Evolutionary conservation across 306 rosid genomes (phyloP).

Genomic region (Lotus japonicus): DNA sequence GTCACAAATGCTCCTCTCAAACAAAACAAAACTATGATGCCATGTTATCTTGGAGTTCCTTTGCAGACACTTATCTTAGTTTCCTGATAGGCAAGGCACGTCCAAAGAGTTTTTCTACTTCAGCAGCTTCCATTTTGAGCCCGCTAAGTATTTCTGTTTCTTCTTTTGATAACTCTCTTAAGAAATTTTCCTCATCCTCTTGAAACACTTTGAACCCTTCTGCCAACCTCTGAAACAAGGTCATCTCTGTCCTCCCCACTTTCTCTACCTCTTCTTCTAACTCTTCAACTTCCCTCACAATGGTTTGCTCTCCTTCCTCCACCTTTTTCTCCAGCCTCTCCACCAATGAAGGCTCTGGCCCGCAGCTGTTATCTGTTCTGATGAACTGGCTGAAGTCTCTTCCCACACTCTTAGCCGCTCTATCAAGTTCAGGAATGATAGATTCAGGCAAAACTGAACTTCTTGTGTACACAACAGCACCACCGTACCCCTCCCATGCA

Average conservation of each 20-base stretch:
- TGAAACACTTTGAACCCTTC: constrained; percentile 68
- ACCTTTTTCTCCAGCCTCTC: constrained; percentile 84
- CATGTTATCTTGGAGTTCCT: not conserved
- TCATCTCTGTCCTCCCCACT: constrained; percentile 57
- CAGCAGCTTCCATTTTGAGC: constrained; percentile 75
- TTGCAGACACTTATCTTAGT: constrained; percentile 40
- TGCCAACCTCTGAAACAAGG: constrained; percentile 53
- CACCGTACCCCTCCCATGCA: constrained; percentile 99
- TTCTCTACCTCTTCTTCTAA: constrained; percentile 71
- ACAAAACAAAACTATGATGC: not conserved
- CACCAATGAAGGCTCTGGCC: constrained; percentile 89
- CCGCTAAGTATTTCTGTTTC: constrained; percentile 59
- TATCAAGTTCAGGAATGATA: constrained; percentile 68
- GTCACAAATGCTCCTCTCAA: not conserved
- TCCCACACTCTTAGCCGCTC: constrained; percentile 67
- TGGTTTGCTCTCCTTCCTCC: constrained; percentile 75
- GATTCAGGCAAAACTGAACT: constrained; percentile 75
- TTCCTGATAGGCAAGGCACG: constrained; percentile 66
- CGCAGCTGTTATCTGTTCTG: constrained; percentile 74
- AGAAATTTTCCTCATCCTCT: constrained; percentile 72
- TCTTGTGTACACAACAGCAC: constrained; percentile 82
- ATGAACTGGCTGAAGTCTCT: constrained; percentile 71
- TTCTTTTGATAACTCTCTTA: constrained; percentile 54
- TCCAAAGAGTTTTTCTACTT: constrained; percentile 77
- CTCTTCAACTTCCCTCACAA: constrained; percentile 70